Evolutionary conservation across 2,329 filamentous ascomycete genomes (phyloP).

Genomic region (Kalaharituber pfeilii): DNA sequence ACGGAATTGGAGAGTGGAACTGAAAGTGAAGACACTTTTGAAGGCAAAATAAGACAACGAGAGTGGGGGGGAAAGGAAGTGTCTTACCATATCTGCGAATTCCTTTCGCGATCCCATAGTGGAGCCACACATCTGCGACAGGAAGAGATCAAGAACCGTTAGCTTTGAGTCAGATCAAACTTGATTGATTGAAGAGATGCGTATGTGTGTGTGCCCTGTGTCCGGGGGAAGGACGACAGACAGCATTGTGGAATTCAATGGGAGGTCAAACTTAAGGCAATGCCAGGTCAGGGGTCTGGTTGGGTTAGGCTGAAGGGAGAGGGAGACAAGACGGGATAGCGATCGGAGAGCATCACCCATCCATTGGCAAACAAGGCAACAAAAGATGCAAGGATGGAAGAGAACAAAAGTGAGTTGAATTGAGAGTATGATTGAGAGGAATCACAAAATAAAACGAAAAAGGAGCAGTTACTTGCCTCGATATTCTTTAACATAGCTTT

Average conservation of each 20-base stretch:
- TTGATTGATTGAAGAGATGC: no score
- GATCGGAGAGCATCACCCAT: no score
- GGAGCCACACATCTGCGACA: slow-evolving; percentile 44
- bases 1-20: no score
- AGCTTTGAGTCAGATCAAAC: not conserved
- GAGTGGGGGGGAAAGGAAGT: no score
- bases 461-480: slow-evolving; percentile 32
- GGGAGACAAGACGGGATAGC: no score
- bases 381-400: not conserved
- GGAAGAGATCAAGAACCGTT: not conserved
- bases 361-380: not conserved
- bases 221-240: no score
- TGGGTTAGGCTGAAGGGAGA: no score
- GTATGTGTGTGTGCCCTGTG: no score
- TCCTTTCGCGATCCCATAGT: slow-evolving; percentile 87
- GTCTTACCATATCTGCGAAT: slow-evolving; percentile 66
- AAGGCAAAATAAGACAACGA: no score
- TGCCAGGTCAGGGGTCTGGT: not conserved
- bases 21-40: no score
- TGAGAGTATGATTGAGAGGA: not conserved
- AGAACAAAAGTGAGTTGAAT: no score
- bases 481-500: slow-evolving; percentile 69
- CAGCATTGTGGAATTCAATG: not conserved
- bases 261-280: not conserved
- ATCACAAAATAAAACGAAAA: not conserved